These are phyloP conservation scores for Alternaria conjuncta DNA, from an alignment of 2,329 filamentous ascomycete genomes.

Conservation along the genomic window DNA sequence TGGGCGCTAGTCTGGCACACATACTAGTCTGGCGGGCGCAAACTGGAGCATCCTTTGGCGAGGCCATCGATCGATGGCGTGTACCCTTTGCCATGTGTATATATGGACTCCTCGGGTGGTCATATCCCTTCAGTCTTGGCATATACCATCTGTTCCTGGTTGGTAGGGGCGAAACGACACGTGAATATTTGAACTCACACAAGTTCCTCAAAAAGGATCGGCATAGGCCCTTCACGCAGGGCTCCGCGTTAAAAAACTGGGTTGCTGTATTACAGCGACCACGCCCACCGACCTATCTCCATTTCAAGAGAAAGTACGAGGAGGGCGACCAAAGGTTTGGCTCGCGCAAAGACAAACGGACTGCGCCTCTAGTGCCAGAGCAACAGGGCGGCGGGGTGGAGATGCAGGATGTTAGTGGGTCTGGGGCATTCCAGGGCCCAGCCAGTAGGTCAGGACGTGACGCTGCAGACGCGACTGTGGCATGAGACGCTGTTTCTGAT, in stretches of 20 bases:
- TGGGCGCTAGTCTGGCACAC: constrained; percentile 80
- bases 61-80: constrained; percentile 72
- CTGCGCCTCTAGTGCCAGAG: constrained; percentile 56
- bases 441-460: constrained; percentile 25
- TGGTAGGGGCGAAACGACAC: constrained; percentile 88
- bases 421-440: constrained; percentile 46
- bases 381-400: constrained; percentile 68
- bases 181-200: constrained; percentile 94
- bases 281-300: constrained; percentile 84
- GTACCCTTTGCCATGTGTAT: constrained; percentile 89
- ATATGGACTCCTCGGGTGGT: constrained; percentile 74
- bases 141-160: constrained; percentile 92
- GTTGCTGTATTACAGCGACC: constrained; percentile 81
- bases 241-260: constrained; percentile 77
- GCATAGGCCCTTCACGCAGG: constrained; percentile 87
- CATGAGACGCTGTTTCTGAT: constrained; percentile 9
- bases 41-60: constrained; percentile 70
- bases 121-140: constrained; percentile 84
- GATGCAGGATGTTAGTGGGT: constrained; percentile 63
- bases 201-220: constrained; percentile 93
- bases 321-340: constrained; percentile 87
- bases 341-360: constrained; percentile 60
- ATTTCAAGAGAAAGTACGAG: constrained; percentile 78
- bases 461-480: constrained; percentile 13
- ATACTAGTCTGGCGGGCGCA: constrained; percentile 73